phyloP scores from a whole-genome alignment of 371 early-diverging fungal genomes.

The Apophysomyces sp. region DNA sequence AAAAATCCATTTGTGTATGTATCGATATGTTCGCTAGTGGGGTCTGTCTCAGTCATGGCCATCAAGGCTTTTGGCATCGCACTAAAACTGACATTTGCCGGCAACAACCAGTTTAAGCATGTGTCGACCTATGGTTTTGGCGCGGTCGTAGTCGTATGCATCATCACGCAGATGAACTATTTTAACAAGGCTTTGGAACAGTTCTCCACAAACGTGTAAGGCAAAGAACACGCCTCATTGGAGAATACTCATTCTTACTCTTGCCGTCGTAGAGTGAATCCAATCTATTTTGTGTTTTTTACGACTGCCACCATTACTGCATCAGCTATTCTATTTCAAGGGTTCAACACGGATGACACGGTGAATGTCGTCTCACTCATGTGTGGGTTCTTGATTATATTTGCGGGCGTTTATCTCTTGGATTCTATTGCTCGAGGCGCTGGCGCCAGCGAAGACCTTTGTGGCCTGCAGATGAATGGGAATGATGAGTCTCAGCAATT shows the following conservation, averaged over 20 bases:
- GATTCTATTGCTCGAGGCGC: constrained; percentile 37
- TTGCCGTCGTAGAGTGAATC: constrained; percentile 57
- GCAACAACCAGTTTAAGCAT: constrained; percentile 87
- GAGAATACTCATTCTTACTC: not conserved
- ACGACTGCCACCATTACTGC: constrained; percentile 92
- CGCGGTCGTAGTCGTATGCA: constrained; percentile 75
- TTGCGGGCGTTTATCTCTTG: constrained; percentile 86
- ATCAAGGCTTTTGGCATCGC: constrained; percentile 92
- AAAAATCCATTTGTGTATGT: constrained; percentile 82
- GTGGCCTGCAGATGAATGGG: not conserved
- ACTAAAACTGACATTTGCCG: constrained; percentile 85
- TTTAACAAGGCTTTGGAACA: constrained; percentile 93
- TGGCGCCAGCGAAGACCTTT: constrained; percentile 7
- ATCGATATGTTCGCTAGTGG: constrained; percentile 86
- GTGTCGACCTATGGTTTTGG: constrained; percentile 87
- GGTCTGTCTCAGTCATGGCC: constrained; percentile 89
- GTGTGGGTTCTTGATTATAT: constrained; percentile 88
- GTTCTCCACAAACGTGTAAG: constrained; percentile 84
- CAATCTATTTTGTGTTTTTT: constrained; percentile 92
- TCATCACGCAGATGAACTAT: constrained; percentile 93
- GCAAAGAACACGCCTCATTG: no score
- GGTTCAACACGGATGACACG: constrained; percentile 73
- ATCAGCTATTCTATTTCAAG: constrained; percentile 84
- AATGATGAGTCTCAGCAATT: constrained; percentile 19
- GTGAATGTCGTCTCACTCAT: constrained; percentile 80